phyloP scores from a whole-genome alignment of 176 grass and related monocot species.

The Oryza australiensis region DNA sequence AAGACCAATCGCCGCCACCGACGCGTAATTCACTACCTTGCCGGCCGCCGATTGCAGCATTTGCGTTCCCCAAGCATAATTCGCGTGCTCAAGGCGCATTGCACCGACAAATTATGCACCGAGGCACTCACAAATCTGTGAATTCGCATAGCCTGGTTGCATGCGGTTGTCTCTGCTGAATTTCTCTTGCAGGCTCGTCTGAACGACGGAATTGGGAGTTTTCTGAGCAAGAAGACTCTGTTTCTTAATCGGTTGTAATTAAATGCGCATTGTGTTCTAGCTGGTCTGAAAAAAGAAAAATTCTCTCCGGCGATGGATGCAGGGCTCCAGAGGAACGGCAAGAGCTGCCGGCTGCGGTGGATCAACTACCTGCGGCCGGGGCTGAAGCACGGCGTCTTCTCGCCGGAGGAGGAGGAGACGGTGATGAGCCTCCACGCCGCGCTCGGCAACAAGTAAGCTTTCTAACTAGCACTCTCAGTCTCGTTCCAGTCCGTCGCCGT shows the following conservation, averaged over 20 bases:
- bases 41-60: not conserved
- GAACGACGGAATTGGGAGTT: not conserved
- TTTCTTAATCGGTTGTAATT: not conserved
- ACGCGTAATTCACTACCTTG: not conserved
- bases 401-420: slow-evolving; percentile 72
- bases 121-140: not conserved
- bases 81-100: slow-evolving; percentile 15
- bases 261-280: slow-evolving; percentile 20
- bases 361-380: slow-evolving; percentile 84
- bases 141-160: not conserved
- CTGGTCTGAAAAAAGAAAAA: not conserved
- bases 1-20: not conserved
- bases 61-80: slow-evolving; percentile 23
- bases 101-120: not conserved
- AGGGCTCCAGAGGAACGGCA: slow-evolving; percentile 69
- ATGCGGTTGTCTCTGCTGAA: not conserved
- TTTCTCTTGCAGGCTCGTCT: not conserved
- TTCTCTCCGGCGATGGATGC: not conserved
- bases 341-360: slow-evolving; percentile 76
- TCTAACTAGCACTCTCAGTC: not conserved
- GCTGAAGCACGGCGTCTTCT: slow-evolving; percentile 77
- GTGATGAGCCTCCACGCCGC: slow-evolving; percentile 78
- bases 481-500: not conserved
- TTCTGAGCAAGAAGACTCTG: not conserved
- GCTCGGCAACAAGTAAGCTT: slow-evolving; percentile 92